Percentiles rank a stretch among this genome's conserved stretches.
These are phyloP conservation scores for Ceratobasidium sp. DNA, from an alignment of 1,284 basidiomycete genomes.

Conservation along the genomic window DNA sequence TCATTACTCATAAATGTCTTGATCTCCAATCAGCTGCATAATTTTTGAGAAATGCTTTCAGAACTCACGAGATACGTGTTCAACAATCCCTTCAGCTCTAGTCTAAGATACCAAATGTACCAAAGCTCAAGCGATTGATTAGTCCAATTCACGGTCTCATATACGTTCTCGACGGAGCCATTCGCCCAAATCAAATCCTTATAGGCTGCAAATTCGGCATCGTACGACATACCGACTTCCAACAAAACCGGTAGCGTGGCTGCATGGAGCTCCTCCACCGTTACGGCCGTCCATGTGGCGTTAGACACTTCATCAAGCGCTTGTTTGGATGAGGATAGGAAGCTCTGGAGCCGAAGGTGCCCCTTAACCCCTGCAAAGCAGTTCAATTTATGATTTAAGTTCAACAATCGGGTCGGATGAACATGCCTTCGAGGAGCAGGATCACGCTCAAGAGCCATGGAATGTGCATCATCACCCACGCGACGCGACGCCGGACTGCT, in stretches of 20 bases:
- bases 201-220: background rate
- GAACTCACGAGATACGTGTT: slow-evolving; percentile 3
- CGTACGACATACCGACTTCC: background rate
- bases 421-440: slow-evolving; percentile 9
- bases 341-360: slow-evolving; percentile 16
- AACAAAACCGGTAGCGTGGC: slow-evolving; percentile 1
- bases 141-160: too few relatives aligned
- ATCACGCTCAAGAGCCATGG: slow-evolving; percentile 33
- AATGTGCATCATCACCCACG: slow-evolving; percentile 29
- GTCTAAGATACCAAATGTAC: slow-evolving; percentile 4
- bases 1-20: slow-evolving; percentile 30
- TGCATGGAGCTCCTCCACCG: background rate
- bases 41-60: background rate
- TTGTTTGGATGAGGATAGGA: background rate
- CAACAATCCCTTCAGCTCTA: background rate
- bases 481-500: background rate
- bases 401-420: too few relatives aligned
- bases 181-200: background rate
- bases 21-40: background rate
- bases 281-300: too few relatives aligned
- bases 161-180: background rate
- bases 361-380: slow-evolving; percentile 9
- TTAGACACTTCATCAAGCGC: background rate
- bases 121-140: too few relatives aligned
- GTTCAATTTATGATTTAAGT: background rate